Evolutionary conservation across 2,329 filamentous ascomycete species (phyloP).

Genomic region (Corinectria fuckeliana): DNA sequence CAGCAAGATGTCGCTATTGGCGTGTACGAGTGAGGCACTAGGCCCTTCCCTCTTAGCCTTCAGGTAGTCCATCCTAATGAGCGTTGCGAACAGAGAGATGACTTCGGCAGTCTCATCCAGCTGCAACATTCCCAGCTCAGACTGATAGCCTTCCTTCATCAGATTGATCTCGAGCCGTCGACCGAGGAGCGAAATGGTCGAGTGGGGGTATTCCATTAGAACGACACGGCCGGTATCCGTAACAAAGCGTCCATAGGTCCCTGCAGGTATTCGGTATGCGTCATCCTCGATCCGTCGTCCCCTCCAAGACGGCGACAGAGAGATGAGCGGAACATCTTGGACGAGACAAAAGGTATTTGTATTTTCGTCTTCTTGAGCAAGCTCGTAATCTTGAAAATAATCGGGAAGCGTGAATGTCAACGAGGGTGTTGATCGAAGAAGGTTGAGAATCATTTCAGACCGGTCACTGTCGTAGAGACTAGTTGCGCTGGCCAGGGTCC

Average conservation of each 20-base stretch:
- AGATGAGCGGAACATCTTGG: constrained; percentile 69
- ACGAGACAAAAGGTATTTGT: constrained; percentile 77
- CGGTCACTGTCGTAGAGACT: constrained; percentile 41
- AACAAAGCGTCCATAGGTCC: constrained; percentile 75
- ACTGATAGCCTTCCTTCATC: constrained; percentile 59
- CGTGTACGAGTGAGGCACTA: constrained; percentile 42
- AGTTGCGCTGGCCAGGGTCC: constrained; percentile 59
- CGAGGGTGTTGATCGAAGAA: constrained; percentile 72
- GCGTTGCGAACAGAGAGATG: constrained; percentile 73
- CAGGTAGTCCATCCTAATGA: constrained; percentile 63
- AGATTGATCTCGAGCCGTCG: constrained; percentile 75
- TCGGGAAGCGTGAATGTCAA: constrained; percentile 80
- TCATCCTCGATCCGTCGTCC: constrained; percentile 54
- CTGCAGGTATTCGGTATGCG: constrained; percentile 67
- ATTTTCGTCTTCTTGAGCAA: constrained; percentile 85
- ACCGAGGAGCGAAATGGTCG: constrained; percentile 79
- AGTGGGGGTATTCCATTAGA: constrained; percentile 79
- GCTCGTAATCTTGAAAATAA: constrained; percentile 75
- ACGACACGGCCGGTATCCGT: constrained; percentile 80
- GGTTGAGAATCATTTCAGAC: constrained; percentile 62
- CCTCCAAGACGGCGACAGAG: constrained; percentile 52
- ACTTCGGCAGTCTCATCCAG: constrained; percentile 73
- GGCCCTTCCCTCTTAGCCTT: constrained; percentile 40
- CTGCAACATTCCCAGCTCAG: constrained; percentile 60
- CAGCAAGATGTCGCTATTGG: constrained; percentile 56